phyloP scores from a whole-genome alignment of 2,329 filamentous ascomycete species.

The Coniochaeta sp. region DNA sequence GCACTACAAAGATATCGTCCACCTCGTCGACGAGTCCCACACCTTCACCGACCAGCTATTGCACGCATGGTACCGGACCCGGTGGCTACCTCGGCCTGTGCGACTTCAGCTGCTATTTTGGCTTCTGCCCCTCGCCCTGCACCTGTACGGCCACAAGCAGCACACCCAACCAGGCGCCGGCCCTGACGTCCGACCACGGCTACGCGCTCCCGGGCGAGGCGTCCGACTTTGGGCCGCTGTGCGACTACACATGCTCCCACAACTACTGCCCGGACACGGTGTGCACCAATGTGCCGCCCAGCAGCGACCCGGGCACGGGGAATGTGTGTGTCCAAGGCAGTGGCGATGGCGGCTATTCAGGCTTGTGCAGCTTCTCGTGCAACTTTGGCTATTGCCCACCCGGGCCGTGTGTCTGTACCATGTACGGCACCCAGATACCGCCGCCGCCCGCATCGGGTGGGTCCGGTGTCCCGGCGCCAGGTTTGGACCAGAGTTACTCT shows the following conservation, averaged over 20 bases:
- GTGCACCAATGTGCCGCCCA: neutral
- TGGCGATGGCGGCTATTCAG: conserved; percentile 7
- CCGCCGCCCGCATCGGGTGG: neutral
- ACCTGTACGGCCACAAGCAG: neutral
- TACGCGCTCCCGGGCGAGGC: neutral
- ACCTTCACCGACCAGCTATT: neutral
- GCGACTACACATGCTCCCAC: neutral
- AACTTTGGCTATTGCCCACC: conserved; percentile 11
- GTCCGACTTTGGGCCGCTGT: neutral
- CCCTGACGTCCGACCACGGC: neutral
- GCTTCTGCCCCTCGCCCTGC: neutral
- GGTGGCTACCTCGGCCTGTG: neutral
- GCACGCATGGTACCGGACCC: neutral
- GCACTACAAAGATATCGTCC: neutral
- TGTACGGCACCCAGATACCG: conserved; percentile 4
- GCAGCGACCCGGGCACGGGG: neutral
- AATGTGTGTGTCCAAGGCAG: conserved; percentile 11
- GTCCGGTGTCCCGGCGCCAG: too few relatives aligned
- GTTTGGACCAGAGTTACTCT: too few relatives aligned
- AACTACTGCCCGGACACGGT: neutral
- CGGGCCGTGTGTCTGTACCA: conserved; percentile 10
- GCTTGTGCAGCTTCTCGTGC: conserved; percentile 12
- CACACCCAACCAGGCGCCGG: neutral
- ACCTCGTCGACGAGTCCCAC: neutral
- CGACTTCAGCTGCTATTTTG: neutral